These are phyloP conservation scores for Fusarium sp. DNA, from an alignment of 2,329 filamentous ascomycete species.

Conservation along the genomic window DNA sequence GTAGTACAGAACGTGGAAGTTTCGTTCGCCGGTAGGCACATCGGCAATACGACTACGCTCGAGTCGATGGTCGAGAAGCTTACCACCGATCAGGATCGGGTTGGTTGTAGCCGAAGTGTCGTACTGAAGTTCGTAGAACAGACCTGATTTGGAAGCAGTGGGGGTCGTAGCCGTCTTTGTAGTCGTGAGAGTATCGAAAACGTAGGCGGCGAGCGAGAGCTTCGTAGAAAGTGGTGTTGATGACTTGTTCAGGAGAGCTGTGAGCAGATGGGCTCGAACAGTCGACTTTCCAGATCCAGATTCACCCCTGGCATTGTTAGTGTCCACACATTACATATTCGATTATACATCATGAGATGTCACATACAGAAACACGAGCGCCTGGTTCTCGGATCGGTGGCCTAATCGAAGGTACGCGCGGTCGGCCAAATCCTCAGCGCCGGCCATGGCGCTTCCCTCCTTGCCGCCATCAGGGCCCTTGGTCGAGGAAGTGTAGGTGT, in stretches of 20 bases:
- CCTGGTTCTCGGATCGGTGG: slow-evolving; percentile 91
- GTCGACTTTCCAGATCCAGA: slow-evolving; percentile 97
- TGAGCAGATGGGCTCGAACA: slow-evolving; percentile 87
- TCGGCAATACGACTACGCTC: slow-evolving; percentile 92
- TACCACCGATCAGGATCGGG: slow-evolving; percentile 91
- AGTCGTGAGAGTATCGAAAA: slow-evolving; percentile 96
- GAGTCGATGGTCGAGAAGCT: slow-evolving; percentile 91
- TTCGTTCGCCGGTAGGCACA: slow-evolving; percentile 94
- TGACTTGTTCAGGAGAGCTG: slow-evolving; percentile 87
- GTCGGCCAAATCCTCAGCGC: slow-evolving; percentile 91
- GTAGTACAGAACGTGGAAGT: slow-evolving; percentile 97
- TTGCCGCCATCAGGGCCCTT: slow-evolving; percentile 92
- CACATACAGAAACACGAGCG: slow-evolving; percentile 86
- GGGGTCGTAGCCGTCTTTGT: slow-evolving; percentile 97
- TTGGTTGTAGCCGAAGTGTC: slow-evolving; percentile 87
- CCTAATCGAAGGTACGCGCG: slow-evolving; percentile 88
- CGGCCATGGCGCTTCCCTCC: slow-evolving; percentile 91
- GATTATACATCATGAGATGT: slow-evolving; percentile 3
- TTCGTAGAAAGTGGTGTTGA: slow-evolving; percentile 94
- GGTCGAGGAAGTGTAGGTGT: slow-evolving; percentile 91
- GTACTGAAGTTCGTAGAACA: slow-evolving; percentile 97
- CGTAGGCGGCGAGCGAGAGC: slow-evolving; percentile 90
- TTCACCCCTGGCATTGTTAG: slow-evolving; percentile 76
- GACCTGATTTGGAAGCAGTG: slow-evolving; percentile 92
- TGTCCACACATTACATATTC: slow-evolving; percentile 1